phyloP scores from a whole-genome alignment of 805 yeast genomes.

The Scheffersomyces lignosus region DNA sequence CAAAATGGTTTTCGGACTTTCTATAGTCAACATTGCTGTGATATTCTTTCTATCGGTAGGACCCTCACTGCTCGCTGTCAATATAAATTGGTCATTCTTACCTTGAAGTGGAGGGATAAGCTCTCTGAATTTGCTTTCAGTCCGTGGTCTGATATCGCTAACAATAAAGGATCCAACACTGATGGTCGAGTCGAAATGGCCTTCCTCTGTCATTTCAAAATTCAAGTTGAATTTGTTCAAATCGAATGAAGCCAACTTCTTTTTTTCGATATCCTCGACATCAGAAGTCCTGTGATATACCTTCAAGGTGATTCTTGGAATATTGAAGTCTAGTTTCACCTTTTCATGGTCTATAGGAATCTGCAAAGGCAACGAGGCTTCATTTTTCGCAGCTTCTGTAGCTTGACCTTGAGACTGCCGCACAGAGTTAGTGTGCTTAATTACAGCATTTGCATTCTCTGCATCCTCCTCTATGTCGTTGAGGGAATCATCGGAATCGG shows the following conservation, averaged over 20 bases:
- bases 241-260: conserved; percentile 39
- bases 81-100: conserved; percentile 67
- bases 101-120: conserved; percentile 71
- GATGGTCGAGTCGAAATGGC: conserved; percentile 59
- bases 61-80: conserved; percentile 48
- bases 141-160: conserved; percentile 64
- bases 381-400: too few relatives aligned
- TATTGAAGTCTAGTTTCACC: conserved; percentile 51
- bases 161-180: conserved; percentile 73
- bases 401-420: background rate
- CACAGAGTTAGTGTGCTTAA: conserved; percentile 20
- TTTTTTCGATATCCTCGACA: conserved; percentile 31
- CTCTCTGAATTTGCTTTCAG: conserved; percentile 71
- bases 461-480: conserved; percentile 65
- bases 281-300: conserved; percentile 54
- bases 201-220: conserved; percentile 52
- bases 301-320: conserved; percentile 65
- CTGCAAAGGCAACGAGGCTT: too few relatives aligned
- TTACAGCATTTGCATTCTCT: conserved; percentile 56
- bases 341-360: conserved; percentile 31
- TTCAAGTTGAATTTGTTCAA: conserved; percentile 57
- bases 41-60: conserved; percentile 38
- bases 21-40: conserved; percentile 60
- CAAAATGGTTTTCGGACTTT: conserved; percentile 75
- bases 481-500: conserved; percentile 35